These are phyloP conservation scores for Paraglomus occultum DNA, from an alignment of 192 early-diverging fungal genomes.

Conservation along the genomic window DNA sequence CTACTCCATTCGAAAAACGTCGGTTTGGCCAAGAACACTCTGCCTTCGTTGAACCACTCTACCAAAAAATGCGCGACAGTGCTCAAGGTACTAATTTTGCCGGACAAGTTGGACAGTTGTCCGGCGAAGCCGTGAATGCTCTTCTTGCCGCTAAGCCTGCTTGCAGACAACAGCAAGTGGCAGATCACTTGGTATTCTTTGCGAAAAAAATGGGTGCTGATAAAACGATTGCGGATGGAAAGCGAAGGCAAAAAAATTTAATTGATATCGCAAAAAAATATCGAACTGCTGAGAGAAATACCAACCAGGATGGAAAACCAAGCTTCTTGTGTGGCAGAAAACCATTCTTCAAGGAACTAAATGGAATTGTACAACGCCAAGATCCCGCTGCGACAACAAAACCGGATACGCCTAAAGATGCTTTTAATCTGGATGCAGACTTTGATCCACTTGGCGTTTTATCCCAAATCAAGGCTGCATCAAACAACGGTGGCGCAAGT, in stretches of 20 bases:
- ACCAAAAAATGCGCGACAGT: background rate
- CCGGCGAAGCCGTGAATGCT: too few species aligned
- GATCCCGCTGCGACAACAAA: constrained; percentile 7
- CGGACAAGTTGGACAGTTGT: background rate
- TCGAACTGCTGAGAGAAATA: constrained; percentile 21
- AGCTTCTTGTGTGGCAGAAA: background rate
- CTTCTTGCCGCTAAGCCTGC: background rate
- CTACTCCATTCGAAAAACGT: background rate
- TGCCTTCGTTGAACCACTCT: background rate
- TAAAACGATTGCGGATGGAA: background rate
- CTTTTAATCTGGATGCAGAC: too few species aligned
- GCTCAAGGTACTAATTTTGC: constrained; percentile 13
- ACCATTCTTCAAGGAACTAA: constrained; percentile 6
- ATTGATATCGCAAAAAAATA: background rate
- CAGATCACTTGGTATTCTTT: constrained; percentile 8
- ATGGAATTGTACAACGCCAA: constrained; percentile 16
- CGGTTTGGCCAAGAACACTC: constrained; percentile 26
- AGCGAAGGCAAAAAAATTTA: background rate
- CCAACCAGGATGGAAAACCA: background rate
- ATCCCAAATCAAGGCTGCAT: too few species aligned
- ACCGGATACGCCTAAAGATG: too few species aligned
- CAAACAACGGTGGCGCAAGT: too few species aligned
- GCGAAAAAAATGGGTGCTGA: background rate
- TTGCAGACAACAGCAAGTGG: constrained; percentile 10
- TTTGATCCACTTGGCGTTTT: too few species aligned